phyloP scores from a whole-genome alignment of 495 filamentous ascomycete genomes.

The Darksidea phi region DNA sequence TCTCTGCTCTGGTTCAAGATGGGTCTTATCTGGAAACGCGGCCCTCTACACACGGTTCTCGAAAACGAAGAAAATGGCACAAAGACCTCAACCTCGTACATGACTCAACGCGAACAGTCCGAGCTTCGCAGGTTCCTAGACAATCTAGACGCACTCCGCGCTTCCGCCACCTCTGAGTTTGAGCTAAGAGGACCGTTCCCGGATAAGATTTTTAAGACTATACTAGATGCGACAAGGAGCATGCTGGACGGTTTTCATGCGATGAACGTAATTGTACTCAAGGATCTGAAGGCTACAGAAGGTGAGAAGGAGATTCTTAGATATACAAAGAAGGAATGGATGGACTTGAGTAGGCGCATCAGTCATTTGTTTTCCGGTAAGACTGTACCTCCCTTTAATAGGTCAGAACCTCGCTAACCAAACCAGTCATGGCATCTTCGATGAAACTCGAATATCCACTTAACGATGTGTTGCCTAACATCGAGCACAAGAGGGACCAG shows the following conservation, averaged over 20 bases:
- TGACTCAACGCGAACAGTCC: conserved; percentile 79
- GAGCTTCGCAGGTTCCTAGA: conserved; percentile 60
- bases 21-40: conserved; percentile 95
- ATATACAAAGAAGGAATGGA: conserved; percentile 76
- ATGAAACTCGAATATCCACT: conserved; percentile 92
- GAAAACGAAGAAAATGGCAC: conserved; percentile 39
- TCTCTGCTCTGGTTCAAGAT: conserved; percentile 86
- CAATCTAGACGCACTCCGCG: conserved; percentile 68
- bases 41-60: conserved; percentile 75
- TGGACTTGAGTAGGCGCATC: conserved; percentile 76
- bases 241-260: conserved; percentile 92
- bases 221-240: conserved; percentile 73
- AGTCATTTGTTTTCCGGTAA: conserved; percentile 85
- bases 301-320: conserved; percentile 77
- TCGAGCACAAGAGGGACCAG: conserved; percentile 74
- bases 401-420: conserved; percentile 23
- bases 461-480: conserved; percentile 80
- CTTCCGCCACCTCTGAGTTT: conserved; percentile 75
- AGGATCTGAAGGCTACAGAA: conserved; percentile 70
- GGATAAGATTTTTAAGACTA: conserved; percentile 61
- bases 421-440: conserved; percentile 77
- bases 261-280: conserved; percentile 88
- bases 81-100: conserved; percentile 54
- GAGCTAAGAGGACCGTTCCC: conserved; percentile 84
- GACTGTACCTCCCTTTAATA: conserved; percentile 16